These are phyloP conservation scores for Colletotrichum abscissum DNA, from an alignment of 2,329 filamentous ascomycete species.

Conservation along the genomic window DNA sequence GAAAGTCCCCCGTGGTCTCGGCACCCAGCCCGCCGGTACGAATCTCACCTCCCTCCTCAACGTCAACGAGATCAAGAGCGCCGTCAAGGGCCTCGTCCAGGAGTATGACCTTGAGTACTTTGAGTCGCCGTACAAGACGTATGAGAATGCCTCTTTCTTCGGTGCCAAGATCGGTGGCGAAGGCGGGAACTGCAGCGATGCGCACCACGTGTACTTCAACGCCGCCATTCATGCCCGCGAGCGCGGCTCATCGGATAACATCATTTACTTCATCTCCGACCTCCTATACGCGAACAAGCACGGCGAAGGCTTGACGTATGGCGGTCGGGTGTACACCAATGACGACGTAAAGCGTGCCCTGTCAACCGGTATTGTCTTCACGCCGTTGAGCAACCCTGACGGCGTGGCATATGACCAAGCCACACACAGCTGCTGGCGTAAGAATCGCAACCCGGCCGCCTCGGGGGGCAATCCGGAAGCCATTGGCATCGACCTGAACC, in stretches of 20 bases:
- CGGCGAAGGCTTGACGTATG: slow-evolving; percentile 62
- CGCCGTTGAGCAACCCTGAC: slow-evolving; percentile 64
- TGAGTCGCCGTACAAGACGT: slow-evolving; percentile 55
- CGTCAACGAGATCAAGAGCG: slow-evolving; percentile 56
- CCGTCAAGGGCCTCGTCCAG: slow-evolving; percentile 53
- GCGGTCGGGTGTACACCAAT: slow-evolving; percentile 61
- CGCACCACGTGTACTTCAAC: slow-evolving; percentile 63
- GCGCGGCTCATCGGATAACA: slow-evolving; percentile 65
- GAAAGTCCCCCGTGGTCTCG: slow-evolving; percentile 49
- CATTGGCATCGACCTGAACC: slow-evolving; percentile 64
- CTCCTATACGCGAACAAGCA: slow-evolving; percentile 64
- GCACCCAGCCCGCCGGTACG: slow-evolving; percentile 44
- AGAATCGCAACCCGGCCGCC: slow-evolving; percentile 62
- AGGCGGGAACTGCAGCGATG: slow-evolving; percentile 37
- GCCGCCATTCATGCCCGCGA: slow-evolving; percentile 68
- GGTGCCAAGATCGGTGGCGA: slow-evolving; percentile 56
- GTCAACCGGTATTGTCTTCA: slow-evolving; percentile 62
- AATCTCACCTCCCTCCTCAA: slow-evolving; percentile 58
- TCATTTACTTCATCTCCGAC: slow-evolving; percentile 69
- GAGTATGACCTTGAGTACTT: slow-evolving; percentile 54
- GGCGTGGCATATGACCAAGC: slow-evolving; percentile 64
- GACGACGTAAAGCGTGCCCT: slow-evolving; percentile 63
- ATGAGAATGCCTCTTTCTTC: slow-evolving; percentile 52
- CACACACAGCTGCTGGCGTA: slow-evolving; percentile 65
- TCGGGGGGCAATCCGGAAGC: slow-evolving; percentile 42